Evolutionary conservation across 257 asterid genomes (phyloP).

Genomic region (Lithospermum erythrorhizon): DNA sequence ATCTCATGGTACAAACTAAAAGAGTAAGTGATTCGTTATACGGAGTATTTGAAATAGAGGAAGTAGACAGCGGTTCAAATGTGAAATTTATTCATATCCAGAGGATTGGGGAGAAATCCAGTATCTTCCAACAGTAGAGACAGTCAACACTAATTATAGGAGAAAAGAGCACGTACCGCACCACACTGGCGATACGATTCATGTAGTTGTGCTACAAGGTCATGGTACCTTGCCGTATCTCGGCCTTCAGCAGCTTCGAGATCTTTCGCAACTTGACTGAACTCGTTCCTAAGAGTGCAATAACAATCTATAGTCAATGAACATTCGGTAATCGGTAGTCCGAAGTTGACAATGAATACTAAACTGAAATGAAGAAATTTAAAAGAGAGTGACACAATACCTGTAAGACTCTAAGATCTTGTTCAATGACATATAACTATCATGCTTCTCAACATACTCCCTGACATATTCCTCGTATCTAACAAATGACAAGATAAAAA

Average conservation of each 20-base stretch:
- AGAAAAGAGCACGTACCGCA: slow-evolving; percentile 37
- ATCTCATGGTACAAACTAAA: too few relatives aligned
- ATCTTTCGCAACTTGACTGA: slow-evolving; percentile 55
- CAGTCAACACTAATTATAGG: neutral
- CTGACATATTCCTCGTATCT: slow-evolving; percentile 78
- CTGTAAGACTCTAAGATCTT: slow-evolving; percentile 65
- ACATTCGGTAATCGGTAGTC: neutral
- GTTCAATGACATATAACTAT: slow-evolving; percentile 50
- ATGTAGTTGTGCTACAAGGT: slow-evolving; percentile 43
- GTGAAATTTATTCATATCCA: neutral
- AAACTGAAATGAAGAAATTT: slow-evolving; percentile 7
- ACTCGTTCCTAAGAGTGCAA: slow-evolving; percentile 49
- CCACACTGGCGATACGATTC: slow-evolving; percentile 70
- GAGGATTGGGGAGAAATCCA: neutral
- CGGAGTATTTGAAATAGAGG: too few relatives aligned
- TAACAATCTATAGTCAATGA: slow-evolving; percentile 16
- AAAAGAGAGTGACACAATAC: slow-evolving; percentile 29
- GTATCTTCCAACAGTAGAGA: neutral
- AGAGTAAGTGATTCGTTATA: too few relatives aligned
- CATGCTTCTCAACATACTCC: slow-evolving; percentile 82
- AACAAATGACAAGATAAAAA: slow-evolving; percentile 8
- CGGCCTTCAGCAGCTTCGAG: slow-evolving; percentile 54
- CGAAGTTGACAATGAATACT: neutral
- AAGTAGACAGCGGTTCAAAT: neutral
- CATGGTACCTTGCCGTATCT: slow-evolving; percentile 48